Evolutionary conservation across 106 monocot species (phyloP).

Genomic region (Allium sativum): DNA sequence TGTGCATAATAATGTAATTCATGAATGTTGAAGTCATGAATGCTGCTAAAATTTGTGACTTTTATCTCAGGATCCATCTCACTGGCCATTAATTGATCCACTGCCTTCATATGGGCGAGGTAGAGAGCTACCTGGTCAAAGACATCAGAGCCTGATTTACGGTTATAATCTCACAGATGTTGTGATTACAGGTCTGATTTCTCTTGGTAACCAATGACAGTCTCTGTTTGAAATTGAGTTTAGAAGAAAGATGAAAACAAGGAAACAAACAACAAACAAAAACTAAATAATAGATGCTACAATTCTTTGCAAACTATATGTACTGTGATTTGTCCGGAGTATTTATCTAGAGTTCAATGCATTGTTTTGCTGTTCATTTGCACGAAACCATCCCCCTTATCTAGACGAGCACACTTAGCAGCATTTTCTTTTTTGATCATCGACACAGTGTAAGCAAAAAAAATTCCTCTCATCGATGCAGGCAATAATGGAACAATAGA

Average conservation of each 20-base stretch:
- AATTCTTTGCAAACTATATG: too few relatives aligned
- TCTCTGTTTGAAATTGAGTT: too few relatives aligned
- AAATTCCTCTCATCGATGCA: background rate
- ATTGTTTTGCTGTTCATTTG: too few relatives aligned
- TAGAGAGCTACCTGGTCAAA: conserved; percentile 71
- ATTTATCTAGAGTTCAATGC: background rate
- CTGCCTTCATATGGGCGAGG: conserved; percentile 93
- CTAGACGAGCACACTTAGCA: too few relatives aligned
- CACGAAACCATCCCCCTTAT: too few relatives aligned
- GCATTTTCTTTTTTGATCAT: too few relatives aligned
- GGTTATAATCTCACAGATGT: conserved; percentile 90
- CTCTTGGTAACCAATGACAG: background rate
- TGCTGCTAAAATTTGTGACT: background rate
- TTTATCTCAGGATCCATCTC: conserved; percentile 39
- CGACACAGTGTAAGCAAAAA: too few relatives aligned
- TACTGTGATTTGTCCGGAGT: background rate
- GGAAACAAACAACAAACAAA: background rate
- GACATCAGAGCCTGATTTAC: conserved; percentile 81
- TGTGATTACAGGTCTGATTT: conserved; percentile 27
- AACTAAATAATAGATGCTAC: too few relatives aligned
- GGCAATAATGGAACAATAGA: conserved; percentile 87
- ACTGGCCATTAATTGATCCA: conserved; percentile 86
- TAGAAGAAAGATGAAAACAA: background rate
- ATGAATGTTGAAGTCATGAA: background rate
- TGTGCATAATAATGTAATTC: background rate